These are phyloP conservation scores for Gloeostereum incarnatum DNA, from an alignment of 768 basidiomycete genomes.

Conservation along the genomic window DNA sequence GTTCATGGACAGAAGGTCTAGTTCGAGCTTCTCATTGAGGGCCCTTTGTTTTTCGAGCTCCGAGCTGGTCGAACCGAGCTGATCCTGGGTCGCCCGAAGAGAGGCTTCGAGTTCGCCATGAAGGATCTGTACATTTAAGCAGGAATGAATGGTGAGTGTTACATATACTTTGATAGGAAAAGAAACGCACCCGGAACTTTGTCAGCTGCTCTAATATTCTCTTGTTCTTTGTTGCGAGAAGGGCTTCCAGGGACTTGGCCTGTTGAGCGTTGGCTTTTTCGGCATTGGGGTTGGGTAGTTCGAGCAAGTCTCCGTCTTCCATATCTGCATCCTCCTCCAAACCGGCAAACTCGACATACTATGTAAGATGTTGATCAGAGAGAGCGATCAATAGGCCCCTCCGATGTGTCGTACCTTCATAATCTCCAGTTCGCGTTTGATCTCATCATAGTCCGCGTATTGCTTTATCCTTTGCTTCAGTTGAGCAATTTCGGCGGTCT, in stretches of 20 bases:
- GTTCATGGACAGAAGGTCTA: slow-evolving; percentile 79
- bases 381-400: not conserved
- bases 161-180: not conserved
- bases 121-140: slow-evolving; percentile 45
- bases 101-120: slow-evolving; percentile 74
- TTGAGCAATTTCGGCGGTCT: slow-evolving; percentile 59
- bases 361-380: slow-evolving; percentile 3
- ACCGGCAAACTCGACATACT: slow-evolving; percentile 97
- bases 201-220: slow-evolving; percentile 88
- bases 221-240: slow-evolving; percentile 92
- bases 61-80: slow-evolving; percentile 44
- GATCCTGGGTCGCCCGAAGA: slow-evolving; percentile 44
- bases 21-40: slow-evolving; percentile 88
- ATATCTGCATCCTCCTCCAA: slow-evolving; percentile 70
- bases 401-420: slow-evolving; percentile 69
- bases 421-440: slow-evolving; percentile 96
- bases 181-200: slow-evolving; percentile 61
- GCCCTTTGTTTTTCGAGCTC: slow-evolving; percentile 72
- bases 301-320: slow-evolving; percentile 45
- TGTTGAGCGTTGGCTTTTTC: slow-evolving; percentile 69
- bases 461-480: slow-evolving; percentile 62
- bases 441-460: slow-evolving; percentile 88
- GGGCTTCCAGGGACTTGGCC: slow-evolving; percentile 79
- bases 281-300: slow-evolving; percentile 84
- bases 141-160: slow-evolving; percentile 1